Percentiles rank a stretch among this genome's conserved stretches.
phyloP scores from a whole-genome alignment of 2,329 filamentous ascomycete genomes.

The Leptographium procerum region DNA sequence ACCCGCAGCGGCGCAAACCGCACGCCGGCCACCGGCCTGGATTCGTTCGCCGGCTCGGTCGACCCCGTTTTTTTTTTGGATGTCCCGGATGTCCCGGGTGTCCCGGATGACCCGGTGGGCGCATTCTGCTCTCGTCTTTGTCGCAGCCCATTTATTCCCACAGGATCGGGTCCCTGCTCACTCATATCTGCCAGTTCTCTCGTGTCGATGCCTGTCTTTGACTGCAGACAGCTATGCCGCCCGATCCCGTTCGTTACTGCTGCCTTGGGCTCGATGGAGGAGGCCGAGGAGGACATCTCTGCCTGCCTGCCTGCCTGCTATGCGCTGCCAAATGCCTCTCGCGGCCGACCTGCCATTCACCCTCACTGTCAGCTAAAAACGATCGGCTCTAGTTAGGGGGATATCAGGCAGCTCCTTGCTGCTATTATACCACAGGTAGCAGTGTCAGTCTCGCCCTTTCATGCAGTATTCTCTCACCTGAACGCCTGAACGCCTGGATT shows the following conservation, averaged over 20 bases:
- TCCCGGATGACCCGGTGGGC: not conserved
- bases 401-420: too few relatives aligned
- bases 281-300: not conserved
- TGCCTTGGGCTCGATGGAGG: not conserved
- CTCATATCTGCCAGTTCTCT: not conserved
- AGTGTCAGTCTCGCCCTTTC: too few relatives aligned
- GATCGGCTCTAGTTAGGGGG: too few relatives aligned
- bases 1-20: conserved; percentile 75
- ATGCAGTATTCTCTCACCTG: too few relatives aligned
- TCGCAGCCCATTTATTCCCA: not conserved
- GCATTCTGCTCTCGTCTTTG: not conserved
- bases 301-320: not conserved
- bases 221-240: not conserved
- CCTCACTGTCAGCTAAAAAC: not conserved
- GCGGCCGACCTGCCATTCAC: not conserved
- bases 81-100: not conserved
- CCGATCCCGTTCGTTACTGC: not conserved
- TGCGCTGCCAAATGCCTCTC: not conserved
- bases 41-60: not conserved
- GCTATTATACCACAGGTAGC: too few relatives aligned
- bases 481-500: too few relatives aligned
- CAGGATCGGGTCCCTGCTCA: not conserved
- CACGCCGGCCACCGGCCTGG: conserved; percentile 35
- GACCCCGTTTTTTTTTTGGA: not conserved
- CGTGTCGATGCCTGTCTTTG: not conserved